These are phyloP conservation scores for Xerocomellus amylosporus DNA, from an alignment of 768 basidiomycete species.

Conservation along the genomic window DNA sequence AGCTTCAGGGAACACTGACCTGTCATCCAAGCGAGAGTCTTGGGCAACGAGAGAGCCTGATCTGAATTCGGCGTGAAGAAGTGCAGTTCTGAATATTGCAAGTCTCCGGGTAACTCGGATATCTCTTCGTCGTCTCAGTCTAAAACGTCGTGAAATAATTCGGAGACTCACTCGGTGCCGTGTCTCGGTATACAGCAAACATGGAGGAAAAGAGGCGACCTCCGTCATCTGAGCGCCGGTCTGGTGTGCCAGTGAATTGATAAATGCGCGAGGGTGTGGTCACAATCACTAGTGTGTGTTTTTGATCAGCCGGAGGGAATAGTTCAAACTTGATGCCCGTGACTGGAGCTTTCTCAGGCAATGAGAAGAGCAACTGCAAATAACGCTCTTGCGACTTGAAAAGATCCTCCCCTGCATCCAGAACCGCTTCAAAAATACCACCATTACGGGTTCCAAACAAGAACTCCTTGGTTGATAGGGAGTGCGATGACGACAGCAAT, in stretches of 20 bases:
- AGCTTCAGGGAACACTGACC: conserved; percentile 42
- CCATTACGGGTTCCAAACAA: conserved; percentile 86
- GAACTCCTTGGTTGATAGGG: conserved; percentile 78
- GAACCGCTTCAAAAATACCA: conserved; percentile 80
- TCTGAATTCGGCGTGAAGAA: conserved; percentile 72
- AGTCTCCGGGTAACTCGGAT: conserved; percentile 81
- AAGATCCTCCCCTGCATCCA: conserved; percentile 89
- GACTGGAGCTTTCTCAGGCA: conserved; percentile 79
- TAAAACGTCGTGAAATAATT: not conserved
- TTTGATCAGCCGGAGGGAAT: conserved; percentile 61
- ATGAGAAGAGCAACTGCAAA: conserved; percentile 66
- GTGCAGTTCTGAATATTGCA: conserved; percentile 74
- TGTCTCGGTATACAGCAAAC: conserved; percentile 72
- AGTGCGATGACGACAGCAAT: conserved; percentile 58
- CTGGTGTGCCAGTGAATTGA: conserved; percentile 74
- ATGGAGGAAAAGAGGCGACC: conserved; percentile 72
- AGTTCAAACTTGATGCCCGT: conserved; percentile 84
- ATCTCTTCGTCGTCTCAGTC: conserved; percentile 59
- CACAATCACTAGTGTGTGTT: conserved; percentile 66
- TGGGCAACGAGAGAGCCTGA: conserved; percentile 67
- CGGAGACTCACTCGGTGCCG: conserved; percentile 67
- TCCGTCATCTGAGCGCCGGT: conserved; percentile 69
- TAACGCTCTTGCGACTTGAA: conserved; percentile 88
- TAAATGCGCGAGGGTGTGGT: conserved; percentile 89
- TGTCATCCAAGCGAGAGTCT: conserved; percentile 87